A percentile compares a stretch with the other conserved stretches of the same genome.
Conservation (phyloP, 805 yeast genomes). For the Candida cerambycidarum region DNA sequence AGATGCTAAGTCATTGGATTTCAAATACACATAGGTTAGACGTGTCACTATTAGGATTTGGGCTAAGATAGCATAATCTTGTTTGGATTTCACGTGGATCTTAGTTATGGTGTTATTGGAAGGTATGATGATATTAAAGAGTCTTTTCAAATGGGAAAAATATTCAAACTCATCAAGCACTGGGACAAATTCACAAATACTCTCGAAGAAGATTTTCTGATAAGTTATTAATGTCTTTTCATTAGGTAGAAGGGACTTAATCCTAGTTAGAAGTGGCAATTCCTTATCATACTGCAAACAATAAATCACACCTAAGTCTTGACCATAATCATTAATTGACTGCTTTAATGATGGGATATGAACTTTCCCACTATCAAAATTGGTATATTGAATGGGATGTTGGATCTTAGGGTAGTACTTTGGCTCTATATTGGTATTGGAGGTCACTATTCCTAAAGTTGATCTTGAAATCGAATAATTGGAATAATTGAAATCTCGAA, state of each 20-base stretch:
- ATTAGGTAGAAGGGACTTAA: slow-evolving; percentile 10
- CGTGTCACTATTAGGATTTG: slow-evolving; percentile 15
- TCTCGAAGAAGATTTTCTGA: slow-evolving; percentile 15
- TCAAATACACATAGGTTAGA: slow-evolving; percentile 11
- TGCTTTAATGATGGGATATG: slow-evolving; percentile 2
- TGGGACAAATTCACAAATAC: slow-evolving; percentile 16
- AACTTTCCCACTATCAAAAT: slow-evolving; percentile 7
- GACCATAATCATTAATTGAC: slow-evolving; percentile 6
- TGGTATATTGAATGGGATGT: neutral
- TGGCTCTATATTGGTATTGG: neutral
- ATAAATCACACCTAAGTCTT: slow-evolving; percentile 8
- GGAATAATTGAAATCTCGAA: slow-evolving; percentile 6
- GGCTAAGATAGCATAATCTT: slow-evolving; percentile 20
- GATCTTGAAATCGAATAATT: slow-evolving; percentile 7
- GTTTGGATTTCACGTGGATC: slow-evolving; percentile 11
- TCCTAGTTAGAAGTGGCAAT: neutral
- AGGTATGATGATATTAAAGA: slow-evolving; percentile 10
- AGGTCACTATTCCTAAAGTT: slow-evolving; percentile 6
- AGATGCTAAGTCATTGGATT: neutral
- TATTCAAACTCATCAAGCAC: slow-evolving; percentile 17
- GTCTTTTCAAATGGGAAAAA: slow-evolving; percentile 7
- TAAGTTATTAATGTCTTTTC: slow-evolving; percentile 10
- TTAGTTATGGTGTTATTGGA: slow-evolving; percentile 3
- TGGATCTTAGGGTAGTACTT: slow-evolving; percentile 2
- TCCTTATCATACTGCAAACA: slow-evolving; percentile 3